phyloP scores from a whole-genome alignment of 2,329 filamentous ascomycete genomes.

The Aspergillus sp. region DNA sequence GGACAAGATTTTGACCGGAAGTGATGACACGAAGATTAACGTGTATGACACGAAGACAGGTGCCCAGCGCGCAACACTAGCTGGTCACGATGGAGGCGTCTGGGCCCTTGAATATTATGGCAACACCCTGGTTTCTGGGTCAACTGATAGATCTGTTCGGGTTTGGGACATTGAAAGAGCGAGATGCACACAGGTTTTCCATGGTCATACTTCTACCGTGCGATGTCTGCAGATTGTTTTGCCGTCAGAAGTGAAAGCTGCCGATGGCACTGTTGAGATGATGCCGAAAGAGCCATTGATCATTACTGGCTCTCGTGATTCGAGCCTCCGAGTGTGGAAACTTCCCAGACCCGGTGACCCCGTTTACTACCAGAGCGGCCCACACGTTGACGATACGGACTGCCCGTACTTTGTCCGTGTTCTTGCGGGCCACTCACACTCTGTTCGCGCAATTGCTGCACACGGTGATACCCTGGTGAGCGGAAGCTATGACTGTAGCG shows the following conservation, averaged over 20 bases:
- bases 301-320: slow-evolving; percentile 94
- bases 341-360: slow-evolving; percentile 76
- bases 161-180: slow-evolving; percentile 98
- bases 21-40: slow-evolving; percentile 95
- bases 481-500: slow-evolving; percentile 92
- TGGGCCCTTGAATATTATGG: slow-evolving; percentile 97
- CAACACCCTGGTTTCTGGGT: slow-evolving; percentile 91
- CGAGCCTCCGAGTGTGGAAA: slow-evolving; percentile 89
- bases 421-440: slow-evolving; percentile 81
- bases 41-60: slow-evolving; percentile 97
- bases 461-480: slow-evolving; percentile 94
- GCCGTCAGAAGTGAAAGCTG: slow-evolving; percentile 68
- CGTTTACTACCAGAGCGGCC: slow-evolving; percentile 72
- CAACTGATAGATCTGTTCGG: slow-evolving; percentile 94
- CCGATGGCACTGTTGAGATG: slow-evolving; percentile 72
- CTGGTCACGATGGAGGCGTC: slow-evolving; percentile 93
- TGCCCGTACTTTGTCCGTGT: slow-evolving; percentile 94
- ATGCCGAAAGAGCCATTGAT: slow-evolving; percentile 93
- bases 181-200: slow-evolving; percentile 89
- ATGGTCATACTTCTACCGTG: slow-evolving; percentile 95
- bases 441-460: slow-evolving; percentile 91
- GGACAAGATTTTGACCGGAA: slow-evolving; percentile 96
- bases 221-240: slow-evolving; percentile 92
- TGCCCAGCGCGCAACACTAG: slow-evolving; percentile 72
- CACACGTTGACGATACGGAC: slow-evolving; percentile 66